Evolutionary conservation across 2,329 filamentous ascomycete genomes (phyloP), one percentile per base, ranked within the genome.

Genomic region (Parastagonospora nodorum): DNA sequence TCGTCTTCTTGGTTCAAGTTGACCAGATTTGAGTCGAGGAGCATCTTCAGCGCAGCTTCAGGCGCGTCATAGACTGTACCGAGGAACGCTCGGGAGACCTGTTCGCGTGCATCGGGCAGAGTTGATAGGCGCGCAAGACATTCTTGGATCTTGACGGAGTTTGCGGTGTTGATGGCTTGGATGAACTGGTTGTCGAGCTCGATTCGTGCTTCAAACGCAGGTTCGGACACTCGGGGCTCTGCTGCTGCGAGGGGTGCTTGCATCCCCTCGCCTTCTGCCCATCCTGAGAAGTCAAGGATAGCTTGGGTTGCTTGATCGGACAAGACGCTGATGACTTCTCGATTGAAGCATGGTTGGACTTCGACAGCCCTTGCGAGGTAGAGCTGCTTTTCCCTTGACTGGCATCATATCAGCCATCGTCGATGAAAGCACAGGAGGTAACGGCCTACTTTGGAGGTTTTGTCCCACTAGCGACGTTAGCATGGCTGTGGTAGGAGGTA

Each of bases 231-330:
- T 45, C 61, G 61, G 35, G 69, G 58, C 50, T 74, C 69, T 19
- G 57, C 58, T 10, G 57, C 61, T 39, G 69, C 61, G 16, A 63
- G 62, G n/a, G 75, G 73, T 41, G 74, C 96, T 64, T 87, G 89
- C 67, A 97, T 88, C 72, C 95, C 89, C 64, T 97, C 94, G 16
- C 94, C 94, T 74, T 99, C 94, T 15, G 92, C 92, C 93, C 93
- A 97, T 31, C 93, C 94, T 45, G 93, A 93, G 40, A 97, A 85
- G 69, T 97, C 94, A 62, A 97, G 88, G 32, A 96, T 79, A 63
- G 92, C 95, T n/a, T 92, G 97, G 0, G 94, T 97, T 8, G 94
- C 94, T 77, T 96, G 92, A 62, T 99, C 94, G 4, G 94, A 97
- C 9, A 99, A 83, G 68, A 96, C 93, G 74, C 92, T 96, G 68